Base-by-base conservation (phyloP, 2,329 filamentous ascomycete species). In the Paecilomyces sp. region DNA sequence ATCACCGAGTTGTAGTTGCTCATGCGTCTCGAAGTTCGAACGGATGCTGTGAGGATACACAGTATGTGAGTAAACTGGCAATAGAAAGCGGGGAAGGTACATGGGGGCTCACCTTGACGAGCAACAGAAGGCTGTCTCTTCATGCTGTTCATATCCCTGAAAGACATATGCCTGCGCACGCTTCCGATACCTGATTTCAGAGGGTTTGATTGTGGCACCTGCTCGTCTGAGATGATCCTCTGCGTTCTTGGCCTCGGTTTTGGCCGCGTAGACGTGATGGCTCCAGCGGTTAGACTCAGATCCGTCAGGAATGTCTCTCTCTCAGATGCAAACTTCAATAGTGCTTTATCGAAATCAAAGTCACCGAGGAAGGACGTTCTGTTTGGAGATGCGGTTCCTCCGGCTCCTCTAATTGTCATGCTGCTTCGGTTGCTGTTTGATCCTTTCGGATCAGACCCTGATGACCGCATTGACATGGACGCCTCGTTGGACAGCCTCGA, bases 1-100 rank as follows among this genome's bases (percentile, higher is more conserved):
- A 99, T 97, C 57, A 99, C 94, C 1, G 94, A 97, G 74, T 97
- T 97, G 77, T 99, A 99, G 73, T 96, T 96, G 75, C 93, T 97
- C 65, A 97, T 80, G 67, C 94, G 86, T 77, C 87, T 94, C 41
- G 92, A 88, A 4, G 92, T 96, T 67, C 92, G 88, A 63, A 88
- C 82, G 25, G 88, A 90, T 63, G 84, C 84, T 85, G 66, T 62
- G 69, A 60, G 55, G 64, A 61, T 60, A 62, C 65, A 63, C 8
- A 5, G 31, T 65, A 70, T 61, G 68, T 60, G 59, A 60, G 36
- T 51, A 58, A 58, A 52, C 56, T 53, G 55, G 24, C 28, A 55
- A 12, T 47, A 25, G 7, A 52, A 56, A 25, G 53, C 31, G 30
- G 22, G 25, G 22, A 54, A 15, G 18, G 31, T 5, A 24, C 31